These are phyloP conservation scores for Papiliotrema flavescens DNA, from an alignment of 1,284 basidiomycete species.

Conservation along the genomic window DNA sequence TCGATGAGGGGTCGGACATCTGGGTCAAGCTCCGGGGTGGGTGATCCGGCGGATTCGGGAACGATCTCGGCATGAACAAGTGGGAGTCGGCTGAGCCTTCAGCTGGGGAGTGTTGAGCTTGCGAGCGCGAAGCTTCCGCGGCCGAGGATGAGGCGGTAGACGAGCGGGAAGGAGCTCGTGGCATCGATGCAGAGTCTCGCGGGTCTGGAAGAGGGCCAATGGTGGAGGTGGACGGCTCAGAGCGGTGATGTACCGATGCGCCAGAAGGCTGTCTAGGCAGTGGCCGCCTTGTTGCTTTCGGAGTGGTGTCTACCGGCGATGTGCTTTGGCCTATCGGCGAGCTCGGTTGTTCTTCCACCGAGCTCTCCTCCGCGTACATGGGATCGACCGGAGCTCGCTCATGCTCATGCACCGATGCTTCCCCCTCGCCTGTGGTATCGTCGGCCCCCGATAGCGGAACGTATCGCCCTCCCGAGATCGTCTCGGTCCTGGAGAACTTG, in stretches of 20 bases:
- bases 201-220: not conserved
- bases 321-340: not conserved
- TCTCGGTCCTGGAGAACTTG: slow-evolving; percentile 18
- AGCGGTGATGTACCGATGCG: not conserved
- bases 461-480: slow-evolving; percentile 23
- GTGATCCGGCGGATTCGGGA: slow-evolving; percentile 10
- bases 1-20: slow-evolving; percentile 11
- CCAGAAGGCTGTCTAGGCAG: not conserved
- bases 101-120: not conserved
- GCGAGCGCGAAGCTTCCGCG: not conserved
- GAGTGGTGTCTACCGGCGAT: not conserved
- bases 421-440: slow-evolving; percentile 11
- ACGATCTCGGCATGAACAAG: slow-evolving; percentile 1
- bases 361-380: not conserved
- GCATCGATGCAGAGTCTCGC: too few species aligned
- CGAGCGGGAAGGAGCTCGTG: not conserved
- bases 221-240: too few species aligned
- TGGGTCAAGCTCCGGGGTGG: slow-evolving; percentile 7
- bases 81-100: not conserved
- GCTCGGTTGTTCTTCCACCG: not conserved
- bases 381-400: not conserved
- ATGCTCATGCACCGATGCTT: not conserved
- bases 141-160: slow-evolving; percentile 1
- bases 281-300: not conserved
- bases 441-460: slow-evolving; percentile 19